phyloP scores from a whole-genome alignment of 805 yeast genomes.

The Lachancea sp. region DNA sequence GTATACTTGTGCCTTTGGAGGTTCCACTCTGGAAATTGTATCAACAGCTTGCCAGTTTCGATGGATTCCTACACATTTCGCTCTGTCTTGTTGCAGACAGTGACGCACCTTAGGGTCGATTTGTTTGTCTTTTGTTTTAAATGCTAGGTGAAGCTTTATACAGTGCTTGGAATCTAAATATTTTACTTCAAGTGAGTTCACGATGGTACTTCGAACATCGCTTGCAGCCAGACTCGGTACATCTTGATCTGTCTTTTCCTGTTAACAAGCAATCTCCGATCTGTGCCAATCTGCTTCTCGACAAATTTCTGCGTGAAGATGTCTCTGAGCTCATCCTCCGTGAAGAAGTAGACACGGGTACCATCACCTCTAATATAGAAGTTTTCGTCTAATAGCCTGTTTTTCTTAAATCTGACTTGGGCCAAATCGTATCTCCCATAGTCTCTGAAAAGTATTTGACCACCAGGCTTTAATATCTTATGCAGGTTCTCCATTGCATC shows the following conservation, averaged over 20 bases:
- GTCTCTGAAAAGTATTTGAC: conserved; percentile 81
- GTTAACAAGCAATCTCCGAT: conserved; percentile 83
- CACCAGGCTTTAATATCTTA: conserved; percentile 85
- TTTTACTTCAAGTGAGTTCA: neutral
- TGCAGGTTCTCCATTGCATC: conserved; percentile 67
- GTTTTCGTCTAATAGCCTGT: conserved; percentile 80
- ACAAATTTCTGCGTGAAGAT: conserved; percentile 61
- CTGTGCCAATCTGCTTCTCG: conserved; percentile 80
- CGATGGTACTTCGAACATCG: conserved; percentile 54
- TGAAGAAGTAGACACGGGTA: conserved; percentile 92
- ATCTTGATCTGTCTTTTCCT: conserved; percentile 87
- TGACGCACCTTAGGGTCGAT: neutral
- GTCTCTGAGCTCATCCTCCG: conserved; percentile 79
- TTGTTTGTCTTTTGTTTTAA: neutral
- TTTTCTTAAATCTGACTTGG: conserved; percentile 86
- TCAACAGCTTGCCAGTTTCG: conserved; percentile 42
- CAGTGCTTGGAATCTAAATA: neutral
- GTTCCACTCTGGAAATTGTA: conserved; percentile 44
- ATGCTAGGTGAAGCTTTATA: neutral
- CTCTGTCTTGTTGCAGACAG: conserved; percentile 11
- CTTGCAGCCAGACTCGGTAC: conserved; percentile 97
- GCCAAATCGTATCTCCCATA: conserved; percentile 96
- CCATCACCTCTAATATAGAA: conserved; percentile 98
- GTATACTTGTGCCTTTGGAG: conserved; percentile 43
- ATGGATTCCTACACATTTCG: conserved; percentile 54